phyloP scores from a whole-genome alignment of 495 filamentous ascomycete species.

The Darksidea phi region DNA sequence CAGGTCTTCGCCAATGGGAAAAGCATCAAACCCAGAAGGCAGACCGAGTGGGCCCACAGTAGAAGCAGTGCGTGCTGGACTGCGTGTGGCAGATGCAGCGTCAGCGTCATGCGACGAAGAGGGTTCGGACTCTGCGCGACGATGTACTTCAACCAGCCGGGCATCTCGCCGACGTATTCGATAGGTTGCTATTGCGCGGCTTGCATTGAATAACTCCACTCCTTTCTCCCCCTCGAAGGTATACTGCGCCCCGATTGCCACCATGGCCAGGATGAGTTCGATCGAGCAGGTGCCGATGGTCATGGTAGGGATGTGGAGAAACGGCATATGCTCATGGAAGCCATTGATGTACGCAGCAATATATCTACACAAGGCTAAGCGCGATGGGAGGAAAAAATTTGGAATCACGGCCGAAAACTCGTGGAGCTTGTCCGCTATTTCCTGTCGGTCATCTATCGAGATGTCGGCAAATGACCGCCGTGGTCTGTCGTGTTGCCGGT shows the following conservation, averaged over 20 bases:
- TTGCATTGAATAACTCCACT: constrained; percentile 69
- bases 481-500: constrained; percentile 51
- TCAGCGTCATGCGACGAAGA: constrained; percentile 10
- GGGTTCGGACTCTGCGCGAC: constrained; percentile 23
- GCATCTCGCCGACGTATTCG: constrained; percentile 49
- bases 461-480: constrained; percentile 62
- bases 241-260: constrained; percentile 66
- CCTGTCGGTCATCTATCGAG: constrained; percentile 59
- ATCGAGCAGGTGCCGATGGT: constrained; percentile 53
- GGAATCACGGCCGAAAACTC: constrained; percentile 68
- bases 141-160: constrained; percentile 43
- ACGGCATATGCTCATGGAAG: constrained; percentile 67
- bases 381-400: constrained; percentile 60
- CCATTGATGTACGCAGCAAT: constrained; percentile 66
- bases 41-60: constrained; percentile 25
- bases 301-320: constrained; percentile 66
- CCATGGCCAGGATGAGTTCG: constrained; percentile 63
- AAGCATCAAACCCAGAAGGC: constrained; percentile 28
- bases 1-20: constrained; percentile 49
- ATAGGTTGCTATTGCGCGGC: constrained; percentile 54
- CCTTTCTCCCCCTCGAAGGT: constrained; percentile 55
- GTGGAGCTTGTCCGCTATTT: constrained; percentile 60
- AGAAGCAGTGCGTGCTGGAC: constrained; percentile 12
- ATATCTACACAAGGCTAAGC: constrained; percentile 64
- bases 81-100: constrained; percentile 9